phyloP scores from a whole-genome alignment of 768 basidiomycete genomes.

The Phaeotremella fagi region DNA sequence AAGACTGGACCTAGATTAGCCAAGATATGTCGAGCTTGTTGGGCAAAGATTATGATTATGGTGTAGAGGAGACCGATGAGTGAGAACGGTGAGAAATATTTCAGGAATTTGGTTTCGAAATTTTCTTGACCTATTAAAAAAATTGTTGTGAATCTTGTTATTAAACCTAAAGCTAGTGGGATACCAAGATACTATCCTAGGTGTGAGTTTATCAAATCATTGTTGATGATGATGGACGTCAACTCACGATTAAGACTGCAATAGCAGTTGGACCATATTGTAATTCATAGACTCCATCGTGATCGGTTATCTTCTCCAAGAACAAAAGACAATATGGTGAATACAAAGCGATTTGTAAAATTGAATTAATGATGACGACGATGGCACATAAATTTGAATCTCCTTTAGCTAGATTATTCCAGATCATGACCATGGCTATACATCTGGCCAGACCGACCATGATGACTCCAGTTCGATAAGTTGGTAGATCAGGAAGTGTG shows the following conservation, averaged over 20 bases:
- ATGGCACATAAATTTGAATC: constrained; percentile 70
- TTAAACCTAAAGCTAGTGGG: constrained; percentile 64
- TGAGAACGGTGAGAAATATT: constrained; percentile 63
- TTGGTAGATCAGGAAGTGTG: constrained; percentile 63
- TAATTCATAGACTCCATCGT: constrained; percentile 65
- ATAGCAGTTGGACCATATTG: constrained; percentile 53
- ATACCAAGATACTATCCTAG: constrained; percentile 71
- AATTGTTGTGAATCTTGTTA: constrained; percentile 63
- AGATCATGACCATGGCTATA: constrained; percentile 47
- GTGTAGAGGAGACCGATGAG: constrained; percentile 76
- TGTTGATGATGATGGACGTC: background rate
- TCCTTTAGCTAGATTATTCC: constrained; percentile 49
- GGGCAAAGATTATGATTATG: constrained; percentile 47
- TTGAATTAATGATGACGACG: constrained; percentile 71
- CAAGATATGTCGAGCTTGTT: constrained; percentile 60
- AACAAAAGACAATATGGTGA: constrained; percentile 71
- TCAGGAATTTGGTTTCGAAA: constrained; percentile 62
- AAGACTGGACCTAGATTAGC: constrained; percentile 72
- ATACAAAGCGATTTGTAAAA: constrained; percentile 71
- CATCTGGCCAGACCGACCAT: constrained; percentile 73
- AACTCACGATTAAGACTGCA: constrained; percentile 34
- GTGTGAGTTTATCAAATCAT: background rate
- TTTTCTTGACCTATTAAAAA: constrained; percentile 51
- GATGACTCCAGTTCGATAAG: constrained; percentile 74
- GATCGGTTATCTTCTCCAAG: constrained; percentile 63